Base-by-base conservation (phyloP, 2,329 filamentous ascomycete genomes). In the Dactylellina sp. region DNA sequence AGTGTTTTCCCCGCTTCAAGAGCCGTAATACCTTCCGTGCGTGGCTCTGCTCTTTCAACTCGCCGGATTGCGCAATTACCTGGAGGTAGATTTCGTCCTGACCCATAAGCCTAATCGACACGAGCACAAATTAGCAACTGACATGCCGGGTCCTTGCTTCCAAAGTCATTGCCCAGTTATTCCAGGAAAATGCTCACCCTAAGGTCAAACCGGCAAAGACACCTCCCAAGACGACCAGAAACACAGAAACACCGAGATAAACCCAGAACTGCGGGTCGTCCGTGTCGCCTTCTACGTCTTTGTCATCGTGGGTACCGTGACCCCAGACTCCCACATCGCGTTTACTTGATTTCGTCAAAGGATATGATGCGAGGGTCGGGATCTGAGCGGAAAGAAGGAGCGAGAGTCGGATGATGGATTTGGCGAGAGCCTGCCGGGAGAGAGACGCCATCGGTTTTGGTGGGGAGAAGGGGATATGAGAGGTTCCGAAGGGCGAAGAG, bases 81-180 rank as follows among this genome's bases (percentile, higher is more conserved):
- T 97, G 95, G 14, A 99, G 87, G 81, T 99, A 97, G 79, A 98
- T 96, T 81, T 96, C 93, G 83, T 99, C 95, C 83, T 93, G 87
- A 79, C 80, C 83, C 81, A 82, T 82, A 57, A 82, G 78, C 16
- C 81, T 82, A 53, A 24, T 11, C 68, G 22, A 32, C 56, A 11
- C 40, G 22, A 40, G n/a, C 35, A 18, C 20, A 39, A 40, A 49
- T 56, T 55, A 55, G 20, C n/a, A n/a, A 57, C 35, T 14, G n/a
- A 39, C 50, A 37, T 28, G 28, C 20, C 11, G 9, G 7, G n/a
- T n/a, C n/a, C n/a, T n/a, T n/a, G n/a, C n/a, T n/a, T n/a, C n/a
- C n/a, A n/a, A n/a, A n/a, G n/a, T n/a, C n/a, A n/a, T n/a, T n/a
- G n/a, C n/a, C n/a, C n/a, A n/a, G n/a, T n/a, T n/a, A n/a, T n/a